Evolutionary conservation across 148 eudicot genomes (phyloP), one percentile per base, ranked within the genome.

Genomic region (Vaccinium darrowii): DNA sequence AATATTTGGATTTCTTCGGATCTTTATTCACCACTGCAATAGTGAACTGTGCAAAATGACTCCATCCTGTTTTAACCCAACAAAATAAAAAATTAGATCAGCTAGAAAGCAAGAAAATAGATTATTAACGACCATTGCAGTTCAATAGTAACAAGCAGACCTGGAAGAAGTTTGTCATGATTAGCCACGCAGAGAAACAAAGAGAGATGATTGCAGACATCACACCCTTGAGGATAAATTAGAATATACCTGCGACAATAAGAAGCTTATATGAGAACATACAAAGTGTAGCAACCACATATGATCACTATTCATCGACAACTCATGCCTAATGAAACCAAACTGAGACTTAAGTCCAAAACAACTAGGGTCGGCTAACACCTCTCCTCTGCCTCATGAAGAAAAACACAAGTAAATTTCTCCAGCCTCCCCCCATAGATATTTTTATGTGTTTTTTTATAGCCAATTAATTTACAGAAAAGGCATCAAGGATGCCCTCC

Each of bases 141-240:
- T 69, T 25, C 47, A 13, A n/a, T 23, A 15, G 39, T 52, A 7
- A 53, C 63, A 54, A 33, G 36, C 89, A 86, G 79, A 95, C 98
- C 98, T 81, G 98, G 98, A 85, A 92, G 98, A 87, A 95, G 98
- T 88, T 95, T 95, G 86, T 94, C 98, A 82, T 94, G 98, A 89
- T 94, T 91, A 78, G 94, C 98, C 83, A 94, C 98, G 80, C 98
- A 95, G 7, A 95, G 93, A 91, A 95, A 95, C 88, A 94, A 91
- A 3, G 99, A 96, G 39, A 96, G 97, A 88, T 96, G 98, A 84
- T 96, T 94, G 84, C 97, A 93, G 84, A 93, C 99, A 84, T 94
- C 99, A 88, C 99, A 94, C 43, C 99, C 98, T 85, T 96, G 99
- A 78, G 99, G 99, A 86, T 96, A 96, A 80, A 96, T 93, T 83